Percentiles rank a stretch among this genome's conserved stretches.
These are phyloP conservation scores for Naganishia antarctica DNA, from an alignment of 768 basidiomycete species.

Conservation along the genomic window DNA sequence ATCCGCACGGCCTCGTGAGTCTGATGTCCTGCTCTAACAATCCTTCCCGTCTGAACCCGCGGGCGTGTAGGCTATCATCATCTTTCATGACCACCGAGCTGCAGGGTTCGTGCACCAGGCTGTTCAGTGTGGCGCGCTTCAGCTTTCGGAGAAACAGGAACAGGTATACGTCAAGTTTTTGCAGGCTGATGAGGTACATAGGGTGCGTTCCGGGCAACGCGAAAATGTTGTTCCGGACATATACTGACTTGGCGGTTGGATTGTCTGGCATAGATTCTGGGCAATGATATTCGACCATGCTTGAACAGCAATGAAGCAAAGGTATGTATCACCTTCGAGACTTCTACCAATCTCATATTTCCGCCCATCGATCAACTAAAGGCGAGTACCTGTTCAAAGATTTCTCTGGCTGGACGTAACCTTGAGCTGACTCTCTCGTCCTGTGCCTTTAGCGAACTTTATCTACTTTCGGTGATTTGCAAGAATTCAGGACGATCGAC, in stretches of 20 bases:
- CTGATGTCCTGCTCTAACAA: too few species aligned
- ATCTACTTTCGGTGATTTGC: slow-evolving; percentile 16
- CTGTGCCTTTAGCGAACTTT: slow-evolving; percentile 7
- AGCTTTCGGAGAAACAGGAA: neutral
- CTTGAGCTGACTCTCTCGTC: too few species aligned
- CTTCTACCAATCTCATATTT: neutral
- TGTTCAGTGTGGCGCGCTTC: slow-evolving; percentile 4
- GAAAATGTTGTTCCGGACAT: neutral
- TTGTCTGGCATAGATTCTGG: neutral
- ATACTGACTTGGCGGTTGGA: neutral
- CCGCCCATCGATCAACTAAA: slow-evolving; percentile 17
- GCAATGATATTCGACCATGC: slow-evolving; percentile 1
- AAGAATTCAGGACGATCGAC: slow-evolving; percentile 13
- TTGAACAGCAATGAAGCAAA: slow-evolving; percentile 14
- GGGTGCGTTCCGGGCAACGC: neutral
- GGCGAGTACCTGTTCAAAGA: neutral
- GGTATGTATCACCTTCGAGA: slow-evolving; percentile 12
- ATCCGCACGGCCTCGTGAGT: slow-evolving; percentile 12
- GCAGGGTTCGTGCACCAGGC: slow-evolving; percentile 11
- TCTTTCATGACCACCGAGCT: slow-evolving; percentile 8
- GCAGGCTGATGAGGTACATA: neutral
- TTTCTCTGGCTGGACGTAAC: too few species aligned
- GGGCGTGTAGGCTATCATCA: slow-evolving; percentile 12
- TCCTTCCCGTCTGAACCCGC: too few species aligned
- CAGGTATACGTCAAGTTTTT: slow-evolving; percentile 17